phyloP scores from a whole-genome alignment of 1,284 basidiomycete genomes.

The Cutaneotrichosporon cavernicola region DNA sequence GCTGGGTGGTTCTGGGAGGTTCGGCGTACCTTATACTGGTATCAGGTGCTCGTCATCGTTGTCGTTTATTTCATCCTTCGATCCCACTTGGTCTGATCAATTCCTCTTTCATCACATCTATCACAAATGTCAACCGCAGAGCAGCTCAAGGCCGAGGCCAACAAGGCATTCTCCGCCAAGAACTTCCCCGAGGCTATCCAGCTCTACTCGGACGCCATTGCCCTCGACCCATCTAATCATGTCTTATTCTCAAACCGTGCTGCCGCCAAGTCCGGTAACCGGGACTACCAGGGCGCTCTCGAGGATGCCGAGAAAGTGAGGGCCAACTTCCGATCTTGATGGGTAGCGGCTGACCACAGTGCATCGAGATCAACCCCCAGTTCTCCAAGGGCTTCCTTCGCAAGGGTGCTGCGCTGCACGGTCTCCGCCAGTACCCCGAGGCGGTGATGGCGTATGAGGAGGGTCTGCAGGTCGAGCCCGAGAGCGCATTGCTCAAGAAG shows the following conservation, averaged over 20 bases:
- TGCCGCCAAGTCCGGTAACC: slow-evolving; percentile 82
- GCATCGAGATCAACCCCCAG: slow-evolving; percentile 70
- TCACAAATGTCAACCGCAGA: slow-evolving; percentile 26
- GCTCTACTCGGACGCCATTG: slow-evolving; percentile 80
- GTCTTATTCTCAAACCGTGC: slow-evolving; percentile 93
- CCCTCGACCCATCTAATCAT: slow-evolving; percentile 75
- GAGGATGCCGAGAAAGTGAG: slow-evolving; percentile 84
- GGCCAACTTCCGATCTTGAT: background rate
- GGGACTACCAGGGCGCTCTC: slow-evolving; percentile 72
- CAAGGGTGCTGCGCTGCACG: slow-evolving; percentile 93
- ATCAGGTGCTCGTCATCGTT: background rate
- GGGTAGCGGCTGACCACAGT: slow-evolving; percentile 56
- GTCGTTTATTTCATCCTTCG: background rate
- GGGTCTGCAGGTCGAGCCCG: slow-evolving; percentile 73
- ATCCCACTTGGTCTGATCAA: background rate
- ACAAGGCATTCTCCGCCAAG: slow-evolving; percentile 93
- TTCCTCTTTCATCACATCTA: background rate
- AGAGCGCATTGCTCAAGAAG: slow-evolving; percentile 76
- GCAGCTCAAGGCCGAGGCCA: slow-evolving; percentile 85
- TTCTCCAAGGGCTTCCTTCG: slow-evolving; percentile 92
- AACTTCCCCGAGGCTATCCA: slow-evolving; percentile 83
- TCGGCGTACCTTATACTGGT: background rate
- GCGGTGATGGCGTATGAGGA: slow-evolving; percentile 67
- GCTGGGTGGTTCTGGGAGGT: slow-evolving; percentile 10
- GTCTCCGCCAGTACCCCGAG: slow-evolving; percentile 72